A percentile compares a stretch with the other conserved stretches of the same genome.
These are phyloP conservation scores for Dendrobium officinale DNA, from an alignment of 106 monocot genomes.

Conservation along the genomic window DNA sequence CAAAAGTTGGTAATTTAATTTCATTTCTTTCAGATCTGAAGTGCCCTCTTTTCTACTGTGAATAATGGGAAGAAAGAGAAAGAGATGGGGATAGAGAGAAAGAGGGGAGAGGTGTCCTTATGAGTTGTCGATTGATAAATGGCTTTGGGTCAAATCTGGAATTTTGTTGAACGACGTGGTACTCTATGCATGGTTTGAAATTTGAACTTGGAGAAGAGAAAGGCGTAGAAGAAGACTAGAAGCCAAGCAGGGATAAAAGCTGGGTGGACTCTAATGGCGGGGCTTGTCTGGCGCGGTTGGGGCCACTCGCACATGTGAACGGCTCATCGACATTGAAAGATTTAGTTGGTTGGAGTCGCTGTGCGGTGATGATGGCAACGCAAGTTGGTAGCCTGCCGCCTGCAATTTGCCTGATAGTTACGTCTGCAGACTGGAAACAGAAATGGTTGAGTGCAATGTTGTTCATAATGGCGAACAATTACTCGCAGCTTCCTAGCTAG, in stretches of 20 bases:
- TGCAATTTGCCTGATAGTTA: not conserved
- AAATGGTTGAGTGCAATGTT: no score
- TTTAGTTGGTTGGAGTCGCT: not conserved
- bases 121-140: not conserved
- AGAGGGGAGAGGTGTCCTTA: not conserved
- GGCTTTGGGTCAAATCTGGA: conserved; percentile 2
- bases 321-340: not conserved
- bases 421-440: not conserved
- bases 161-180: not conserved
- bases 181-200: not conserved
- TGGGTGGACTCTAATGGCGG: no score
- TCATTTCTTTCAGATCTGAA: no score
- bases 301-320: conserved; percentile 1
- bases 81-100: no score
- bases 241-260: no score
- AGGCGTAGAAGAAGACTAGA: not conserved
- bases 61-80: no score
- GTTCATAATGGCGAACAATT: no score
- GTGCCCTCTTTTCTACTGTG: no score
- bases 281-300: not conserved
- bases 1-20: no score
- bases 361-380: not conserved
- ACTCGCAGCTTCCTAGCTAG: no score
- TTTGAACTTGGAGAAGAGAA: not conserved
- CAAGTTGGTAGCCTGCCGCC: not conserved